Conservation (phyloP, 345 rosid genomes). For the Linum trigynum region DNA sequence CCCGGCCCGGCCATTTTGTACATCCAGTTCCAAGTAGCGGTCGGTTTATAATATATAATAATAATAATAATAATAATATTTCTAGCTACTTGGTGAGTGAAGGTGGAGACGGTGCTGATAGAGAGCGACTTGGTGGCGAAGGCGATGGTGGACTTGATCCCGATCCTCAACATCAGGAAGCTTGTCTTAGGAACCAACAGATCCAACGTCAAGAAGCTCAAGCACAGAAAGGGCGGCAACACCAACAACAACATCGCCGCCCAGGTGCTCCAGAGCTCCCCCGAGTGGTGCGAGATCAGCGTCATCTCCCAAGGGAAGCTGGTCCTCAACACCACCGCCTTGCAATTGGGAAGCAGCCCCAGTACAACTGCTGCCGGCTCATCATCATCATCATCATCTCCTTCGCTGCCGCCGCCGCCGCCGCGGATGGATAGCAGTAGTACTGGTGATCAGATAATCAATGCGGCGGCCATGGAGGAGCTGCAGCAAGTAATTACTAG, state of each 20-base stretch:
- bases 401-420: too few relatives aligned
- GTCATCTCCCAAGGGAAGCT: conserved; percentile 57
- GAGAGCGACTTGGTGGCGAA: conserved; percentile 68
- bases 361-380: too few relatives aligned
- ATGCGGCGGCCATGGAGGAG: too few relatives aligned
- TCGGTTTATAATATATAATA: too few relatives aligned
- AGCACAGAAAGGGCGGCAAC: conserved; percentile 41
- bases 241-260: conserved; percentile 43
- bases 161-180: conserved; percentile 60
- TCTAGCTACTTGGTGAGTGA: conserved; percentile 42
- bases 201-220: conserved; percentile 49
- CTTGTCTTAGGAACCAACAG: conserved; percentile 67
- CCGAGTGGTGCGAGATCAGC: conserved; percentile 44
- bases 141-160: conserved; percentile 58
- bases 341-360: too few relatives aligned
- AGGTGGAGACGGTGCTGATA: conserved; percentile 60
- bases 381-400: too few relatives aligned
- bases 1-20: too few relatives aligned
- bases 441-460: too few relatives aligned
- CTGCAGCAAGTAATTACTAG: neutral
- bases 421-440: too few relatives aligned
- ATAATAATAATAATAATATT: neutral
- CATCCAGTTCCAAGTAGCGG: neutral
- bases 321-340: conserved; percentile 10
- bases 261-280: conserved; percentile 37